Evolutionary conservation across 768 basidiomycete genomes (phyloP).

Genomic region (Glaciozyma antarctica): DNA sequence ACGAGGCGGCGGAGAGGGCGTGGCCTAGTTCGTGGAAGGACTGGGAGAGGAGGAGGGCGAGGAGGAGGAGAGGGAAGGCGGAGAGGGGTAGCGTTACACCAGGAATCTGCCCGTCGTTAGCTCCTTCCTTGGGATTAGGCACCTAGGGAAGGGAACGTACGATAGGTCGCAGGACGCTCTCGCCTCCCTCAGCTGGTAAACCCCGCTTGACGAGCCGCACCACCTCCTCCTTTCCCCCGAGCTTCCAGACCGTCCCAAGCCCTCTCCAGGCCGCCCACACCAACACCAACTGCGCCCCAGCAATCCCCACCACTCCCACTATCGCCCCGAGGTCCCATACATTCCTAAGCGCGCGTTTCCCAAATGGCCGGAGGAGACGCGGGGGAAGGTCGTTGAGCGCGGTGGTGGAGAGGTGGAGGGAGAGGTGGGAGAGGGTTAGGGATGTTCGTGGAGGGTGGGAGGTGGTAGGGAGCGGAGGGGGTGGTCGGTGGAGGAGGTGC

Average conservation of each 20-base stretch:
- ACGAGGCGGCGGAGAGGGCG: constrained; percentile 17
- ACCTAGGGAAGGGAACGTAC: background rate
- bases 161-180: constrained; percentile 9
- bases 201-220: background rate
- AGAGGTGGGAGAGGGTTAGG: background rate
- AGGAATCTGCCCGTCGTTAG: constrained; percentile 7
- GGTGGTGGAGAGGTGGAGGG: background rate
- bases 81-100: constrained; percentile 2
- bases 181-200: background rate
- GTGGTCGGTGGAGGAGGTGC: background rate
- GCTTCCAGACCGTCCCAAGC: background rate
- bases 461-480: background rate
- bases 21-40: constrained; percentile 22
- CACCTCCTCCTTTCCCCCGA: background rate
- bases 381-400: constrained; percentile 4
- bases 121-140: background rate
- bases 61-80: constrained; percentile 3
- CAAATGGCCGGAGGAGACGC: background rate
- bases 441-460: background rate
- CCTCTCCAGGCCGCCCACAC: background rate
- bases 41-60: constrained; percentile 5
- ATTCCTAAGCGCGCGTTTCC: background rate
- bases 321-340: constrained; percentile 3
- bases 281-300: constrained; percentile 6
- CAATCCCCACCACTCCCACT: background rate